Conservation (phyloP, 164 flowering plant genomes). For the Berberis thunbergii region DNA sequence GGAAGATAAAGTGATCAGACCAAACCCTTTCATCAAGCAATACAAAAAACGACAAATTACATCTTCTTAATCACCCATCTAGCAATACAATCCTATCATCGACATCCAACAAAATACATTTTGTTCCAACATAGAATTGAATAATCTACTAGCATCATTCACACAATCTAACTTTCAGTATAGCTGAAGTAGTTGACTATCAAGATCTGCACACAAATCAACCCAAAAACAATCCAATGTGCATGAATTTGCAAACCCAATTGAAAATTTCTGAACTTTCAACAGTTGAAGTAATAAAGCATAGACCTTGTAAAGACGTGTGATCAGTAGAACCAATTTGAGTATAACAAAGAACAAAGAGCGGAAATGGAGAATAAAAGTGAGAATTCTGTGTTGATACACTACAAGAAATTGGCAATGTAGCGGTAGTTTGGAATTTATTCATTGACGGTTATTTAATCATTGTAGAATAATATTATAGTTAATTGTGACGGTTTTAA, state of each 20-base stretch:
- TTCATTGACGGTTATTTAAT: too few species aligned
- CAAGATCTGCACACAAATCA: constrained; percentile 16
- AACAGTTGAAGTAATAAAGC: constrained; percentile 22
- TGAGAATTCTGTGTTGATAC: too few species aligned
- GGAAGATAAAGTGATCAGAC: constrained; percentile 49
- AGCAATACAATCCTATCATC: constrained; percentile 23
- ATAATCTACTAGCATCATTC: constrained; percentile 10
- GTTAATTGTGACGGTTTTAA: too few species aligned
- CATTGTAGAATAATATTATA: too few species aligned
- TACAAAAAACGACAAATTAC: constrained; percentile 15
- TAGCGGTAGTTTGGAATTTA: too few species aligned
- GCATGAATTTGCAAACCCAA: constrained; percentile 31
- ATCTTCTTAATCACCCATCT: constrained; percentile 23
- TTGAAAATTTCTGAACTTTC: constrained; percentile 8
- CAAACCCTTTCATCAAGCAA: not conserved
- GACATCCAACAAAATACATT: constrained; percentile 30
- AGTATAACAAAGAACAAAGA: too few species aligned
- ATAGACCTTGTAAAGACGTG: not conserved
- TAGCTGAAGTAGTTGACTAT: constrained; percentile 20
- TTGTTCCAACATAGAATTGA: constrained; percentile 13
- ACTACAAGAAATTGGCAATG: too few species aligned
- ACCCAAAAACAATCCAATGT: constrained; percentile 19
- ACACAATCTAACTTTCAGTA: constrained; percentile 12
- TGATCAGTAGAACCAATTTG: too few species aligned
- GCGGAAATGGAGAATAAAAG: too few species aligned